phyloP scores from a whole-genome alignment of 2,329 filamentous ascomycete species.

The Talaromyces rugulosus region DNA sequence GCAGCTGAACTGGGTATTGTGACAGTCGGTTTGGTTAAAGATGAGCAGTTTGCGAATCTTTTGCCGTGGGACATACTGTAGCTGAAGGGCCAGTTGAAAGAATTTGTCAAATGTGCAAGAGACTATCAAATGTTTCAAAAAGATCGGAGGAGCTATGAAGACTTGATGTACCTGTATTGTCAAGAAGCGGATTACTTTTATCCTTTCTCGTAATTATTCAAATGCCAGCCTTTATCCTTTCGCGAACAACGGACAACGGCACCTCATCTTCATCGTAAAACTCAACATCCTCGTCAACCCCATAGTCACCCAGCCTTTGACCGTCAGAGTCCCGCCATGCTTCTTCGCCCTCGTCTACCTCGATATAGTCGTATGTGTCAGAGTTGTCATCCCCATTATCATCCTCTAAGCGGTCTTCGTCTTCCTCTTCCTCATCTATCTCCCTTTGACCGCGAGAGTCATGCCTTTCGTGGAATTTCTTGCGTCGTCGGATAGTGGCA shows the following conservation, averaged over 20 bases:
- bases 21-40: background rate
- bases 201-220: background rate
- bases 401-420: background rate
- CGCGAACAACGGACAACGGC: constrained; percentile 40
- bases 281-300: constrained; percentile 61
- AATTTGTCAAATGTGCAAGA: background rate
- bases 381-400: background rate
- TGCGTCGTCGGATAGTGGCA: constrained; percentile 30
- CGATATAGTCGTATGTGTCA: constrained; percentile 8
- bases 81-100: background rate
- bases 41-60: background rate
- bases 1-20: background rate
- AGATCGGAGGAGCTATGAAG: background rate
- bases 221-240: constrained; percentile 9
- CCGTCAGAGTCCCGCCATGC: constrained; percentile 61
- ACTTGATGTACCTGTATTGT: background rate
- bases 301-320: constrained; percentile 59
- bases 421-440: constrained; percentile 17
- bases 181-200: background rate
- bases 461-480: constrained; percentile 39
- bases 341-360: constrained; percentile 50
- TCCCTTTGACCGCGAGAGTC: constrained; percentile 10
- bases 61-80: background rate
- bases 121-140: background rate
- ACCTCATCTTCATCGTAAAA: constrained; percentile 62